Conservation (phyloP, 2,329 filamentous ascomycete genomes). For the Pseudogymnoascus destructans region DNA sequence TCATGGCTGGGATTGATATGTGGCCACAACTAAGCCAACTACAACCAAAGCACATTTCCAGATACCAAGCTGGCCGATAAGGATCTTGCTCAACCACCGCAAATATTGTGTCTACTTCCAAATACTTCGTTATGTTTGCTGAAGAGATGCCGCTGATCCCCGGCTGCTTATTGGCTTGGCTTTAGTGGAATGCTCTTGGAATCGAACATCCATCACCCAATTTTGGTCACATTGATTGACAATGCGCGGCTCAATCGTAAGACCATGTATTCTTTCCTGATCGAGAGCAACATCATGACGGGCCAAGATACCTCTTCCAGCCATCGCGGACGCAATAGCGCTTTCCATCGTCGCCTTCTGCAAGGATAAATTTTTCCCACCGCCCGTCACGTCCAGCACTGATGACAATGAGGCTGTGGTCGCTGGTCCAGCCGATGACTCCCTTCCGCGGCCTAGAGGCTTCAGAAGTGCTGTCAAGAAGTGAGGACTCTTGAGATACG, state of each 20-base stretch:
- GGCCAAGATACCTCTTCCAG: slow-evolving; percentile 65
- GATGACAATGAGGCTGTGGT: slow-evolving; percentile 61
- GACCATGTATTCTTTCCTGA: background rate
- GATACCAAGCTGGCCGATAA: background rate
- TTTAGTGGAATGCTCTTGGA: background rate
- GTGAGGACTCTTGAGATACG: slow-evolving; percentile 32
- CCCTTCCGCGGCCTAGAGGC: slow-evolving; percentile 55
- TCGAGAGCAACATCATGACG: slow-evolving; percentile 1
- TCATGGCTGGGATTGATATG: background rate
- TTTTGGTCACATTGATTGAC: background rate
- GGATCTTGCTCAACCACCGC: background rate
- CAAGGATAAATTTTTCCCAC: slow-evolving; percentile 77
- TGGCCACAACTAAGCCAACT: background rate
- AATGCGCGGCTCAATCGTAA: background rate
- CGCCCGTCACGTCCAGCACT: slow-evolving; percentile 67
- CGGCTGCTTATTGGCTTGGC: background rate
- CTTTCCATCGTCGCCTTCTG: slow-evolving; percentile 54
- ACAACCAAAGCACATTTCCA: background rate
- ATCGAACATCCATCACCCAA: background rate
- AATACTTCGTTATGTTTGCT: background rate
- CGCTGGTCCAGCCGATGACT: slow-evolving; percentile 69
- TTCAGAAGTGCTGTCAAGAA: slow-evolving; percentile 14
- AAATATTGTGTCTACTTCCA: background rate
- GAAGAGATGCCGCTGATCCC: background rate
- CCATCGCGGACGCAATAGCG: slow-evolving; percentile 56